Conservation (phyloP, 768 basidiomycete species). For the Suillus brevipes region DNA sequence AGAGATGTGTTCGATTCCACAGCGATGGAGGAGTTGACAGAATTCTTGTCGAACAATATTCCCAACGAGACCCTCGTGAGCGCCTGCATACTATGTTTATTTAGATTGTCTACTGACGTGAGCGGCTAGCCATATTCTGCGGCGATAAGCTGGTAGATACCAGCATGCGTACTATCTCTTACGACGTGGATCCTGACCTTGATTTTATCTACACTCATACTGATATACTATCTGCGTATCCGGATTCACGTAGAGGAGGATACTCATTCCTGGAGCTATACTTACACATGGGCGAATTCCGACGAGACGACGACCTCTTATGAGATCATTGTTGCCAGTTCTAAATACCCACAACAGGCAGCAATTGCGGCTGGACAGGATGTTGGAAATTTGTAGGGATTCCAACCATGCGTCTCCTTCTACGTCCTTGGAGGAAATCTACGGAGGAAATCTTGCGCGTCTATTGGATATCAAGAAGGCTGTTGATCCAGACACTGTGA, state of each 20-base stretch:
- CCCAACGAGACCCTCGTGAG: not conserved
- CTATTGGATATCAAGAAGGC: slow-evolving; percentile 41
- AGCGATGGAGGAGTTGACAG: not conserved
- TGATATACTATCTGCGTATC: slow-evolving; percentile 45
- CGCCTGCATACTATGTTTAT: not conserved
- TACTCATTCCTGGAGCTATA: slow-evolving; percentile 49
- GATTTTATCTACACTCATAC: slow-evolving; percentile 40
- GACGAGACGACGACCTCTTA: slow-evolving; percentile 38
- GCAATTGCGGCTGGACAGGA: slow-evolving; percentile 40
- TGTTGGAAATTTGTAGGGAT: slow-evolving; percentile 38
- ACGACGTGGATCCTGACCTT: slow-evolving; percentile 55
- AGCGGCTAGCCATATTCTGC: not conserved
- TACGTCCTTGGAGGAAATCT: slow-evolving; percentile 51
- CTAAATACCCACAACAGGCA: slow-evolving; percentile 39
- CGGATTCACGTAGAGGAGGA: slow-evolving; percentile 37
- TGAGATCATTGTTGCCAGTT: slow-evolving; percentile 40
- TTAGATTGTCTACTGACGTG: not conserved
- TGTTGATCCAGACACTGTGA: slow-evolving; percentile 59
- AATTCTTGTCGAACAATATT: not conserved
- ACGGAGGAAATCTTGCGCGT: slow-evolving; percentile 46
- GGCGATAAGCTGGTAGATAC: not conserved
- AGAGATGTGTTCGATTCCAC: not conserved
- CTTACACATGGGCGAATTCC: slow-evolving; percentile 43
- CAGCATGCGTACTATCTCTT: slow-evolving; percentile 27
- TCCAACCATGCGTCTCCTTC: slow-evolving; percentile 59